Evolutionary conservation across 768 basidiomycete genomes (phyloP), one percentile per base, ranked within the genome.

Genomic region (Boletus sensibilis): DNA sequence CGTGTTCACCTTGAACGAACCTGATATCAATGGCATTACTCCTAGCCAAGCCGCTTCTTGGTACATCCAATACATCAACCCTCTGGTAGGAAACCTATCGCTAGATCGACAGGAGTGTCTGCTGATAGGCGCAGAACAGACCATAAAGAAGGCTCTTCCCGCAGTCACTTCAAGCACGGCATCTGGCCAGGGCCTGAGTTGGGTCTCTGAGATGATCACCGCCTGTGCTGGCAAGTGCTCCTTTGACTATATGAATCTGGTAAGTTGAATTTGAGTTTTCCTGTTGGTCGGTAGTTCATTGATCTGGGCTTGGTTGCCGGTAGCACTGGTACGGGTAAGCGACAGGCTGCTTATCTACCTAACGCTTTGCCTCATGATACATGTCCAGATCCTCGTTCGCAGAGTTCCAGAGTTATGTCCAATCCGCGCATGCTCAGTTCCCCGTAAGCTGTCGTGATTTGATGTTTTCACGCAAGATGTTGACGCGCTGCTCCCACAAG

Each of bases 1-100:
- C 18, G 70, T 74, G 3, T 73, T 73, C 59, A 73, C 41, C 43
- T 48, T 76, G 62, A 75, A 75, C 42, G 74, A 75, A 52, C 74
- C 74, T 2, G 74, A 75, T 51, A 27, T 65, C 57, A 69, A 68
- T 14, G 62, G 63, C 2, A 72, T 71, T 40, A 31, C 39, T 21
- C 67, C 74, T 10, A 49, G 44, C 27, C 33, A 62, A n/a, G 74
- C 75, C 8, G 75, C 74, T 20, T 53, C 61, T n/a, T 75, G 74
- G 74, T 75, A 75, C 35, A 73, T 63, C 9, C 10, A 72, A 46
- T 56, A 72, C 38, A 64, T 75, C 25, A 76, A 74, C 51, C 71
- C 72, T 4, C 35, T 75, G 60, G 72, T 75, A 61, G 29, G 70
- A 21, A 37, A n/a, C n/a, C 7, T 5, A 11, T 52, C 25, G 38